Evolutionary conservation across 495 filamentous ascomycete genomes (phyloP), one percentile per base, ranked within the genome.

Genomic region (Talaromyces adpressus): DNA sequence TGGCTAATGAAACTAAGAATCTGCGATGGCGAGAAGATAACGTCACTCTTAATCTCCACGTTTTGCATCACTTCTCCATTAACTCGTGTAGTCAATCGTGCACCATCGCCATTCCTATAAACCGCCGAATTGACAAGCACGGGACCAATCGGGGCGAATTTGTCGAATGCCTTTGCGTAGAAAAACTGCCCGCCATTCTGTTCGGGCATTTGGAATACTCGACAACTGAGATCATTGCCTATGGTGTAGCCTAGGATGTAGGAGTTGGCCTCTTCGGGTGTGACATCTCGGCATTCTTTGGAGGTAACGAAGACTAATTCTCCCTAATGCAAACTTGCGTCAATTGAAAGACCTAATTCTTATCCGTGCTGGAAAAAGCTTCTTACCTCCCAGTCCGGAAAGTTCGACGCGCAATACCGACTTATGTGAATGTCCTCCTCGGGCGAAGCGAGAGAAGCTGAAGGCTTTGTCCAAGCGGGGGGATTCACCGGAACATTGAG

Each of bases 81-180:
- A 9, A 79, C 71, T 57, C 68, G 71, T 9, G 76, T 77, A 9
- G 61, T 59, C 20, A 77, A 57, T 2, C 47, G 63, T 25, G 72
- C 59, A 22, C 58, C 63, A 56, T 67, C 63, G 60, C 11, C 63
- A 62, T 72, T 68, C 2, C 30, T 36, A 16, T 79, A 72, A 11
- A 71, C 2, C 7, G 59, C 53, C 16, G 70, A 62, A 47, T 63
- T 68, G 29, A 74, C 71, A 2, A 82, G 68, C 8, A 63, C 65
- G 3, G 78, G 78, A 0, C 79, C 79, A 20, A 82, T 70, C 1
- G 79, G 79, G 14, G 74, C 77, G 65, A 80, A 82, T 16, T 70
- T 73, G 62, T 82, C 79, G 64, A 81, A 82, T 1, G 73, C 72
- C 62, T 81, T 81, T 8, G 78, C 76, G 63, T 72, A 80, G 59